phyloP scores from a whole-genome alignment of 805 yeast species.

The Metschnikowia vanudenii region DNA sequence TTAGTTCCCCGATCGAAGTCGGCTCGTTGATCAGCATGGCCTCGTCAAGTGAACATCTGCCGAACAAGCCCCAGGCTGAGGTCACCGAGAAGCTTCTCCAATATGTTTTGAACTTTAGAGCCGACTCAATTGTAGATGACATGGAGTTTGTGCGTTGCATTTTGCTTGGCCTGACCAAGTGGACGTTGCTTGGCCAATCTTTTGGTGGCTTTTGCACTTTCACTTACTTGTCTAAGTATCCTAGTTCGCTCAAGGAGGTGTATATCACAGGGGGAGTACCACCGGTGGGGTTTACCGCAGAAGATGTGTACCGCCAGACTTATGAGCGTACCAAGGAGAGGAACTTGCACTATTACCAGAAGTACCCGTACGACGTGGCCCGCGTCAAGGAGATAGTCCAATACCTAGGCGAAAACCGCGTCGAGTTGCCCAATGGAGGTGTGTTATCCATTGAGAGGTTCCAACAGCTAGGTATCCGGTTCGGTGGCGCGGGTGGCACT shows the following conservation, averaged over 20 bases:
- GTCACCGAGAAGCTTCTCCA: conserved; percentile 32
- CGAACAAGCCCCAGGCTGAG: conserved; percentile 6
- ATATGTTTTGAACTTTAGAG: conserved; percentile 47
- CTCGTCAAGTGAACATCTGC: neutral
- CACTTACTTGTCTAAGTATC: conserved; percentile 48
- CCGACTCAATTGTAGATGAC: conserved; percentile 53
- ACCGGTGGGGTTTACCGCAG: conserved; percentile 45
- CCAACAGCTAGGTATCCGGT: conserved; percentile 50
- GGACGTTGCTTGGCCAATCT: conserved; percentile 57
- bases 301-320: conserved; percentile 50
- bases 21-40: conserved; percentile 20
- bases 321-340: conserved; percentile 47
- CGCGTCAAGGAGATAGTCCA: conserved; percentile 38
- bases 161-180: conserved; percentile 37
- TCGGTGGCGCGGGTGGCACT: conserved; percentile 53
- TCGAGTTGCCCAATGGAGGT: conserved; percentile 52
- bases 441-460: conserved; percentile 48
- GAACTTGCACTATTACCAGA: conserved; percentile 46
- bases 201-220: conserved; percentile 54
- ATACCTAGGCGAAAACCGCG: conserved; percentile 30
- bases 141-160: conserved; percentile 44
- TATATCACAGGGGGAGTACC: conserved; percentile 60
- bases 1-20: conserved; percentile 46
- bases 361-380: conserved; percentile 47
- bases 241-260: conserved; percentile 42